A percentile compares a stretch with the other conserved stretches of the same genome.
Evolutionary conservation across 257 asterid genomes (phyloP).

Genomic region (Leptodermis oblonga): DNA sequence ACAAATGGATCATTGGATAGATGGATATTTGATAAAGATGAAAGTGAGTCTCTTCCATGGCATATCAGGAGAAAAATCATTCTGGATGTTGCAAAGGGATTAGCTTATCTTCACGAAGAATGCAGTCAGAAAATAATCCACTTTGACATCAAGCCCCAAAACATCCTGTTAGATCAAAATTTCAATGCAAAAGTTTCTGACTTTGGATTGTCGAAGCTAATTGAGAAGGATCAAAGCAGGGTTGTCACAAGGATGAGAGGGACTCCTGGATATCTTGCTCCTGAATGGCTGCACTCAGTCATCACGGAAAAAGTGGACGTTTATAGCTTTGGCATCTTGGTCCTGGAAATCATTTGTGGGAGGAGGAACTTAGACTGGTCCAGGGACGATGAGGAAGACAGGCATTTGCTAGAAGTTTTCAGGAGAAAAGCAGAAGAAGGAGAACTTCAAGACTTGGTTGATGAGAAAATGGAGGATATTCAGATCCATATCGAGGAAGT

Average conservation of each 20-base stretch:
- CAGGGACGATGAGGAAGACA: conserved; percentile 4
- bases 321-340: conserved; percentile 24
- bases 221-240: conserved; percentile 25
- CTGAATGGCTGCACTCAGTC: conserved; percentile 19
- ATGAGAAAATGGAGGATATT: conserved; percentile 13
- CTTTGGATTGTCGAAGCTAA: conserved; percentile 26
- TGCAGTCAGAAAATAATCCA: conserved; percentile 29
- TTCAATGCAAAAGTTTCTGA: conserved; percentile 32
- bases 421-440: conserved; percentile 19
- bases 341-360: conserved; percentile 26
- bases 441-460: conserved; percentile 17
- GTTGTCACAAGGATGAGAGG: conserved; percentile 29
- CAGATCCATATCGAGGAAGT: conserved; percentile 12
- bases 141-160: conserved; percentile 30
- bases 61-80: conserved; percentile 10
- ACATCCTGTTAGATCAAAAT: conserved; percentile 23
- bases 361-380: conserved; percentile 26
- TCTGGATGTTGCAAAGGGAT: conserved; percentile 22
- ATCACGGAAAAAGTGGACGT: conserved; percentile 28
- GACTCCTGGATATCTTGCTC: conserved; percentile 24
- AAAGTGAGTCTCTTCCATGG: conserved; percentile 21
- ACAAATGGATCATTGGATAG: conserved; percentile 25
- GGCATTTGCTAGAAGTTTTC: conserved; percentile 18
- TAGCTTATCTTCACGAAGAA: conserved; percentile 25
- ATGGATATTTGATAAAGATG: conserved; percentile 23